Conservation (phyloP, 2,329 filamentous ascomycete species). For the Aspergillus glaucus region DNA sequence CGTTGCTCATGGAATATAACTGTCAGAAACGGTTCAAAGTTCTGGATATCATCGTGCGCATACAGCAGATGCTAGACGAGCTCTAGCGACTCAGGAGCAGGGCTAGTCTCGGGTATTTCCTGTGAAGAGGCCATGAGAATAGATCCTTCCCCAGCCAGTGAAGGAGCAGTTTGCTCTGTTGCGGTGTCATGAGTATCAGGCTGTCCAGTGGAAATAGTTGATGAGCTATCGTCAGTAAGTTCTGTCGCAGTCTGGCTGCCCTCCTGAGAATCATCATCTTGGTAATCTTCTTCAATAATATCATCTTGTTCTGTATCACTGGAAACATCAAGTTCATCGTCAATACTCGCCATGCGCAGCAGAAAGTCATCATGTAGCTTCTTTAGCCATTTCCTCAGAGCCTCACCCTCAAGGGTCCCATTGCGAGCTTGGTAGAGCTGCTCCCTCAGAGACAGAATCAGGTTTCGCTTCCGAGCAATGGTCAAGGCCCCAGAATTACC, state of each 20-base stretch:
- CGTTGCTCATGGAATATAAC: no score
- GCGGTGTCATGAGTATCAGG: not conserved
- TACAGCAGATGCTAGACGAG: not conserved
- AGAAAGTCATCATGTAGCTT: slow-evolving; percentile 71
- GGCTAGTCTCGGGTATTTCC: not conserved
- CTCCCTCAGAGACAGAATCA: slow-evolving; percentile 67
- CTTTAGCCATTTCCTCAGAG: slow-evolving; percentile 58
- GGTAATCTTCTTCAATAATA: not conserved
- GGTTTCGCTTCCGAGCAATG: slow-evolving; percentile 59
- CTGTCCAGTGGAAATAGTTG: not conserved
- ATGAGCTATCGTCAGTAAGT: not conserved
- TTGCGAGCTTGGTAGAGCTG: slow-evolving; percentile 62
- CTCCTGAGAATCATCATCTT: no score
- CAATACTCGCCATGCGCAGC: slow-evolving; percentile 61
- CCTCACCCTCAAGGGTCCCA: slow-evolving; percentile 58
- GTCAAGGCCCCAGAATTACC: slow-evolving; percentile 54
- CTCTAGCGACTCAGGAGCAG: no score
- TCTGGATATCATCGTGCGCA: not conserved
- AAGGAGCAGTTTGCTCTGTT: not conserved
- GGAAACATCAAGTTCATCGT: slow-evolving; percentile 33
- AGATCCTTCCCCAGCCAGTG: not conserved
- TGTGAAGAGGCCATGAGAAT: not conserved
- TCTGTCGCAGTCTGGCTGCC: not conserved
- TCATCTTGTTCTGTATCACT: slow-evolving; percentile 4
- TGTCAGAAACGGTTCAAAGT: not conserved